Evolutionary conservation across 768 basidiomycete genomes (phyloP).

Genomic region (Clavulina sp.): DNA sequence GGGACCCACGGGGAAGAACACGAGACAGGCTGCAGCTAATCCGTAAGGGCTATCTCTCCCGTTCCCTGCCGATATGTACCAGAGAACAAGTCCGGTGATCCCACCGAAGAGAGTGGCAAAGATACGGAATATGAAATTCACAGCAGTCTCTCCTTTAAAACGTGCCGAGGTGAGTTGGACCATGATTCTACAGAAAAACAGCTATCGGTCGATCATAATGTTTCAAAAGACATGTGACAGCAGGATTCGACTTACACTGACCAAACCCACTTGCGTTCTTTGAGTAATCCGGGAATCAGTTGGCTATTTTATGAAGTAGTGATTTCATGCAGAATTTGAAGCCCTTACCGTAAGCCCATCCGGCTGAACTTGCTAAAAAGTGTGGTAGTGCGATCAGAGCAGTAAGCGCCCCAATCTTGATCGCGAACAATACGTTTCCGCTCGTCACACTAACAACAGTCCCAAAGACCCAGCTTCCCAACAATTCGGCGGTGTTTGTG

Average conservation of each 20-base stretch:
- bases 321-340: too few species aligned
- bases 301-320: too few species aligned
- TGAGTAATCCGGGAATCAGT: too few species aligned
- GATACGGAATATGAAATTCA: slow-evolving; percentile 43
- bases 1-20: slow-evolving; percentile 61
- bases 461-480: slow-evolving; percentile 31
- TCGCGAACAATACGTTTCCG: slow-evolving; percentile 48
- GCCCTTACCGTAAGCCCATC: too few species aligned
- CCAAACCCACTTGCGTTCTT: slow-evolving; percentile 54
- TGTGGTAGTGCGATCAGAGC: slow-evolving; percentile 23
- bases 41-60: slow-evolving; percentile 49
- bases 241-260: slow-evolving; percentile 33
- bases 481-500: slow-evolving; percentile 34
- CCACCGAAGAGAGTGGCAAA: slow-evolving; percentile 49
- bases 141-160: slow-evolving; percentile 60
- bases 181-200: slow-evolving; percentile 35
- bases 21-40: slow-evolving; percentile 45
- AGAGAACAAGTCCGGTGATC: slow-evolving; percentile 42
- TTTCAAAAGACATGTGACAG: not conserved
- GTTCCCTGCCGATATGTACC: slow-evolving; percentile 55
- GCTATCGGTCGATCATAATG: too few species aligned
- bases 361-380: too few species aligned
- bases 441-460: slow-evolving; percentile 25
- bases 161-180: slow-evolving; percentile 53
- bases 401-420: slow-evolving; percentile 54